Percentiles rank a stretch among this genome's conserved stretches.
These are phyloP conservation scores for Hymenoscyphus fructigenus DNA, from an alignment of 2,329 filamentous ascomycete genomes.

Conservation along the genomic window DNA sequence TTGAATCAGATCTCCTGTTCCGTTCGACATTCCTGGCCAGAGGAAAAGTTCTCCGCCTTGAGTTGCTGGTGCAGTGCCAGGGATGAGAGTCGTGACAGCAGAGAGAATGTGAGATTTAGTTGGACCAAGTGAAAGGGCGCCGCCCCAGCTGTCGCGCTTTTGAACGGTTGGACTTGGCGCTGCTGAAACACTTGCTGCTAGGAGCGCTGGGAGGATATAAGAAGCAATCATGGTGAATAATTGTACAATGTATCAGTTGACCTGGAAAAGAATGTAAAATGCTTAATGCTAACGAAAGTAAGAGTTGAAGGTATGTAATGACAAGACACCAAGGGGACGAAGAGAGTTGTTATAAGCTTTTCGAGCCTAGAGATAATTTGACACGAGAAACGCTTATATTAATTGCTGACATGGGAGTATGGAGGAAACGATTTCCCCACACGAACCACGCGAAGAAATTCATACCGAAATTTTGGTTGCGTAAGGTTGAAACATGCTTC, in stretches of 20 bases:
- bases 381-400: not conserved
- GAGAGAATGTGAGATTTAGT: conserved; percentile 41
- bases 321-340: not conserved
- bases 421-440: not conserved
- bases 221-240: not conserved
- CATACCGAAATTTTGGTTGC: not conserved
- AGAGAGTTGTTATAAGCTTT: not conserved
- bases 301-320: not conserved
- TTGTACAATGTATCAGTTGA: not conserved
- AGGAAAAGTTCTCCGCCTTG: conserved; percentile 43
- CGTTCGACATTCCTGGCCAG: conserved; percentile 47
- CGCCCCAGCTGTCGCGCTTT: conserved; percentile 39
- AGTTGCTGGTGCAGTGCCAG: conserved; percentile 39
- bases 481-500: not conserved
- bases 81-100: conserved; percentile 43
- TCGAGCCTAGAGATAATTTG: not conserved
- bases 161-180: not conserved
- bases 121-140: conserved; percentile 40
- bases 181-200: not conserved
- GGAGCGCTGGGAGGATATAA: not conserved
- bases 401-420: not conserved
- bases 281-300: not conserved
- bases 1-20: conserved; percentile 45
- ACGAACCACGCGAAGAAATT: not conserved
- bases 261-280: not conserved